Evolutionary conservation across 1,284 basidiomycete genomes (phyloP).

Genomic region (Somion occarium): DNA sequence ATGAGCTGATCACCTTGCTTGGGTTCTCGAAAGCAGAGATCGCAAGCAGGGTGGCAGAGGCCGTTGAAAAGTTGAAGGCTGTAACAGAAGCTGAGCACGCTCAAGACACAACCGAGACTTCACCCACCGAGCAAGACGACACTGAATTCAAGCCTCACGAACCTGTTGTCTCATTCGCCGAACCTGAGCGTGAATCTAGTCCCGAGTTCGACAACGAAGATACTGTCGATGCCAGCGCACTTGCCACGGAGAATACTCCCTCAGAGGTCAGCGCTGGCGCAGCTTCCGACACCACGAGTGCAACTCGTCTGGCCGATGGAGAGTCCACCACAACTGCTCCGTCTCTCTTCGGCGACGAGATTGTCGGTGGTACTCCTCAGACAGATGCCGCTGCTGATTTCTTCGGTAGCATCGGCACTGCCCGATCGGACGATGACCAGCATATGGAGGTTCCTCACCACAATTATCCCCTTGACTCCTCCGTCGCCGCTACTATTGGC

Average conservation of each 20-base stretch:
- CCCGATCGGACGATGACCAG: slow-evolving; percentile 46
- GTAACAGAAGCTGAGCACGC: slow-evolving; percentile 19
- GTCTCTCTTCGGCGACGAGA: slow-evolving; percentile 86
- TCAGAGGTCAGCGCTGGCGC: slow-evolving; percentile 68
- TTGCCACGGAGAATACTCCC: slow-evolving; percentile 49
- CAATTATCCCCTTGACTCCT: slow-evolving; percentile 77
- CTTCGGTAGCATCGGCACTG: slow-evolving; percentile 77
- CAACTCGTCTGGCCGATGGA: slow-evolving; percentile 57
- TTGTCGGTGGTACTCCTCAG: slow-evolving; percentile 52
- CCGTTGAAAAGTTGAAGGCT: slow-evolving; percentile 70
- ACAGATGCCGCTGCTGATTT: slow-evolving; percentile 77
- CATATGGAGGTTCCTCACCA: slow-evolving; percentile 68
- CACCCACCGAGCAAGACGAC: slow-evolving; percentile 31
- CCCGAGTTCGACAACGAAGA: slow-evolving; percentile 37
- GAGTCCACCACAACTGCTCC: slow-evolving; percentile 79
- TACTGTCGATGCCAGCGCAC: slow-evolving; percentile 37
- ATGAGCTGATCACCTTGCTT: slow-evolving; percentile 87
- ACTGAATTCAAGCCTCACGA: slow-evolving; percentile 47
- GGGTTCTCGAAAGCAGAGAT: slow-evolving; percentile 93
- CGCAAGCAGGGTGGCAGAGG: slow-evolving; percentile 74
- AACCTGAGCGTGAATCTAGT: slow-evolving; percentile 48
- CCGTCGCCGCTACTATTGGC: slow-evolving; percentile 87
- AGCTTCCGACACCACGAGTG: slow-evolving; percentile 60
- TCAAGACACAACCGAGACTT: slow-evolving; percentile 21
- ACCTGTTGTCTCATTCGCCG: slow-evolving; percentile 75